Base-by-base conservation (phyloP, 2,329 filamentous ascomycete species). In the Colletotrichum cordylinicola region DNA sequence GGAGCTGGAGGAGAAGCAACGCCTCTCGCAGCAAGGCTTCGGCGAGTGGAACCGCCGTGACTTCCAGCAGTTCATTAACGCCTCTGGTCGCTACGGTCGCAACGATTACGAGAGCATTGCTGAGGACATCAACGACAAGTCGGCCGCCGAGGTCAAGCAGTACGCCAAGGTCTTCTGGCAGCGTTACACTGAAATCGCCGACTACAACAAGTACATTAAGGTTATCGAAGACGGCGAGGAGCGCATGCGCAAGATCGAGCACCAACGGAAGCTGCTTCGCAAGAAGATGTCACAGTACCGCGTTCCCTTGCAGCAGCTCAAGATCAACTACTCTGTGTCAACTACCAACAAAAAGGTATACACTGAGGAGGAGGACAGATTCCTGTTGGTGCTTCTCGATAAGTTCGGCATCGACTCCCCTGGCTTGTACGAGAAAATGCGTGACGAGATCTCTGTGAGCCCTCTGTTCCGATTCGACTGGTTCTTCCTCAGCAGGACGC, bases 311-410 rank as follows among this genome's bases (percentile, higher is more conserved):
- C 97, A 99, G 84, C 97, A 99, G 85, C 92, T 99, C 81, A 98
- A 98, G 89, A 96, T 99, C 88, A 98, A 98, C 87, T 99, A 99
- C 86, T 98, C 96, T 0, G 97, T 99, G 33, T 98, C 96, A 8
- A 99, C 97, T 3, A 99, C 98, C 12, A 99, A 99, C 91, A 99
- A 99, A 88, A 99, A 99, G 88, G 96, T 99, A 1, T 99, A 99
- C 84, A 98, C 96, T 0, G 98, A 99, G 83, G 97, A 99, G 83
- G 97, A 99, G 84, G 97, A 99, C 83, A 92, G 97, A 5, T 99
- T 99, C 86, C 86, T 99, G 68, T 90, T 99, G 39, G 96, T 99
- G 66, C 94, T 98, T 86, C 90, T 99, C 8, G 96, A 99, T 86
- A 95, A 94, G 84, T 94, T 96, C 80, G 97, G 98, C 8, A 93